Percentiles rank a stretch among this genome's conserved stretches.
Conservation (phyloP, 306 rosid species). For the Dryas alaskensis region DNA sequence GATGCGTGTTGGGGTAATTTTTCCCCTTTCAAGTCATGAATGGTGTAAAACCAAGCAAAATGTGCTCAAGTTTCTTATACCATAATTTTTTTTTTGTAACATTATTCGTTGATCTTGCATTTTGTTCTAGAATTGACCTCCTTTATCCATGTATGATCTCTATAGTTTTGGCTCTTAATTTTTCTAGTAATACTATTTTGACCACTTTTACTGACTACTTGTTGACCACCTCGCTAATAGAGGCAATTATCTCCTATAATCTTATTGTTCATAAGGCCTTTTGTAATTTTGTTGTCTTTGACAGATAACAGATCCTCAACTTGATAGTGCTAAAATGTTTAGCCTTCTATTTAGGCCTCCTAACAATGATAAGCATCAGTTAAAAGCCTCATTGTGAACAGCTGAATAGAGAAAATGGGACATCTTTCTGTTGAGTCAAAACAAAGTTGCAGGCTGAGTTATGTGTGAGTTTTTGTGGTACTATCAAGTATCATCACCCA, state of each 20-base stretch:
- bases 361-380: not conserved
- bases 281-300: not conserved
- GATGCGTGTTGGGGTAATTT: not conserved
- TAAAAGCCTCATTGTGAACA: no score
- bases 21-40: conserved; percentile 1
- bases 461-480: no score
- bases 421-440: no score
- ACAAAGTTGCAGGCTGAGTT: no score
- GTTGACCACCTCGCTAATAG: no score
- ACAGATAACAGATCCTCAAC: not conserved
- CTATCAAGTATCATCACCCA: no score
- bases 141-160: not conserved
- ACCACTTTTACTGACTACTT: no score
- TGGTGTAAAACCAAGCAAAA: conserved; percentile 1
- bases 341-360: not conserved
- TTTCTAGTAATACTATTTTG: no score
- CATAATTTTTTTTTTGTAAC: not conserved
- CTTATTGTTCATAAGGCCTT: not conserved
- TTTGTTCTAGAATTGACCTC: not conserved
- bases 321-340: no score
- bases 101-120: not conserved
- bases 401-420: no score
- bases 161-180: not conserved
- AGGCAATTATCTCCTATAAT: not conserved
- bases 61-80: not conserved